Percentiles rank a stretch among this genome's conserved stretches.
These are phyloP conservation scores for Ceratobasidium theobromae DNA, from an alignment of 1,284 basidiomycete genomes.

Conservation along the genomic window DNA sequence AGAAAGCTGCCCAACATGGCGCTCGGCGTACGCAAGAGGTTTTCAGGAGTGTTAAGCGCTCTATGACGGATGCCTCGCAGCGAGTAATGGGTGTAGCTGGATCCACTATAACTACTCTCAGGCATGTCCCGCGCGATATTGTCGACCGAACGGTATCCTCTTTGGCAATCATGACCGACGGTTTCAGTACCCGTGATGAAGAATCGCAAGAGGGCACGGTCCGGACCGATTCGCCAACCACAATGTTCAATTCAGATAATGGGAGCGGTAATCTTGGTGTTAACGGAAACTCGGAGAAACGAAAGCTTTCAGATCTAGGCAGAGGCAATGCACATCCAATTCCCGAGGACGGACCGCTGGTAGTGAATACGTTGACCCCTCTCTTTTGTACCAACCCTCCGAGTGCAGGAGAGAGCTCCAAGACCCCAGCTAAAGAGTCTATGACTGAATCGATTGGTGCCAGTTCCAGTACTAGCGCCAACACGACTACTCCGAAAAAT, in stretches of 20 bases:
- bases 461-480: neutral
- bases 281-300: constrained; percentile 1
- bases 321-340: neutral
- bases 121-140: neutral
- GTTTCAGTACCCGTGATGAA: neutral
- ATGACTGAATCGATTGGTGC: neutral
- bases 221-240: constrained; percentile 18
- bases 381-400: too few species aligned
- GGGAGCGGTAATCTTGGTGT: constrained; percentile 4
- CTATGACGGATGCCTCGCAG: neutral
- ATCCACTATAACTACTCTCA: neutral
- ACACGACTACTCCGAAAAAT: neutral
- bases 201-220: constrained; percentile 2
- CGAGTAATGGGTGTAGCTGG: constrained; percentile 1
- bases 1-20: neutral
- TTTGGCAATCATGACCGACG: neutral
- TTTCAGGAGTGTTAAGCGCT: constrained; percentile 7
- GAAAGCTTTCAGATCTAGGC: constrained; percentile 18
- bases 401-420: neutral
- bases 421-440: constrained; percentile 1
- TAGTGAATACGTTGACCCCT: constrained; percentile 2
- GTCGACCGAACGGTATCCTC: neutral
- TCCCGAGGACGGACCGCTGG: constrained; percentile 5
- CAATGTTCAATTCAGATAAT: constrained; percentile 7
- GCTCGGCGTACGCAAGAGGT: neutral